Evolutionary conservation across 1,284 basidiomycete genomes (phyloP).

Genomic region (Afroboletus lepidellus): DNA sequence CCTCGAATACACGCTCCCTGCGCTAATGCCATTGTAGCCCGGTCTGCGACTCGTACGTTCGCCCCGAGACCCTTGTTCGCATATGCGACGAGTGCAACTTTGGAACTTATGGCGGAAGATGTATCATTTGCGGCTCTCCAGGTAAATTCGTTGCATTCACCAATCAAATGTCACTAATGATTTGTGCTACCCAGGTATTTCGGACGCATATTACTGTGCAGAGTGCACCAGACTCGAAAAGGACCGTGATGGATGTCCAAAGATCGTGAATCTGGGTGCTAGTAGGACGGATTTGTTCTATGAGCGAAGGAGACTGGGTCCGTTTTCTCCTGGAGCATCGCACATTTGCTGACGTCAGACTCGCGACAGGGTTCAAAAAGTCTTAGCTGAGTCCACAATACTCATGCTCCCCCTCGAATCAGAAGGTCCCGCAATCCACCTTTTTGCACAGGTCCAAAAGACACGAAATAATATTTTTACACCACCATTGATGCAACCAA

Average conservation of each 20-base stretch:
- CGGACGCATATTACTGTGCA: conserved; percentile 96
- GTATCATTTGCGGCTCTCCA: conserved; percentile 94
- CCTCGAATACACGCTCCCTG: background rate
- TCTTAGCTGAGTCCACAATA: conserved; percentile 42
- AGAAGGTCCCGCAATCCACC: background rate
- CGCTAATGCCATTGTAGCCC: conserved; percentile 56
- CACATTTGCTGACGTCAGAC: conserved; percentile 5
- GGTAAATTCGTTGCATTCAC: conserved; percentile 49
- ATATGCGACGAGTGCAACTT: conserved; percentile 99
- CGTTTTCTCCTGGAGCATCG: conserved; percentile 2
- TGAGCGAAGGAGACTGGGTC: conserved; percentile 69
- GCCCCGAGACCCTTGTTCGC: conserved; percentile 95
- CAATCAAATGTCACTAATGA: background rate
- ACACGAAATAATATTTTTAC: conserved; percentile 10
- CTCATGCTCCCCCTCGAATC: background rate
- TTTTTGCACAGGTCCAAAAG: background rate
- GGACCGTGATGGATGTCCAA: conserved; percentile 97
- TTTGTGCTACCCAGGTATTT: conserved; percentile 65
- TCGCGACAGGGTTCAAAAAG: conserved; percentile 71
- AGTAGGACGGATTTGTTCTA: conserved; percentile 89
- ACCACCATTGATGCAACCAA: background rate
- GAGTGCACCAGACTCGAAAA: conserved; percentile 97
- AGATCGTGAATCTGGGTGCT: conserved; percentile 95
- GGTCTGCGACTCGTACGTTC: conserved; percentile 98
- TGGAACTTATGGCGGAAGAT: conserved; percentile 94